Conservation (phyloP, 306 rosid species). For the Cucurbita pepo region DNA sequence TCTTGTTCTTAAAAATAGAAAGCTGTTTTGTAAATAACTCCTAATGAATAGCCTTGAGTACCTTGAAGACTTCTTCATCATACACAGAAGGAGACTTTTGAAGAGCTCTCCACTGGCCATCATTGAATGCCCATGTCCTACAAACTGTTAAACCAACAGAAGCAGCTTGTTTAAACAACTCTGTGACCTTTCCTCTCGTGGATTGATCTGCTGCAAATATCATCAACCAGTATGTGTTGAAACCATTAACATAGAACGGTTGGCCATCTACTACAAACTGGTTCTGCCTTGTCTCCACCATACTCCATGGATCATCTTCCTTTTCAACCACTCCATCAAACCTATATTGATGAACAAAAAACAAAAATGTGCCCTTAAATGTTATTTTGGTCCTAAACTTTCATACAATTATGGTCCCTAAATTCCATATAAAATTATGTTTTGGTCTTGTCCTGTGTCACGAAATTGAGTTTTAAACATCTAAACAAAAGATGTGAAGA, state of each 20-base stretch:
- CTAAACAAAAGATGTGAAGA: not conserved
- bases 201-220: slow-evolving; percentile 80
- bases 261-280: slow-evolving; percentile 62
- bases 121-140: slow-evolving; percentile 97
- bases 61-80: slow-evolving; percentile 79
- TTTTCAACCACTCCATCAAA: not conserved
- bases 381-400: not conserved
- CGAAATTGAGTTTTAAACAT: not conserved
- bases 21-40: not conserved
- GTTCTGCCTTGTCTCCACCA: slow-evolving; percentile 78
- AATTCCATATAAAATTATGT: not conserved
- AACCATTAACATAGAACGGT: slow-evolving; percentile 86
- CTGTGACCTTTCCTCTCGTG: slow-evolving; percentile 72
- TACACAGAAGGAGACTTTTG: slow-evolving; percentile 71
- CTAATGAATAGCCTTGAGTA: not conserved
- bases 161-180: slow-evolving; percentile 59
- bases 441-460: not conserved
- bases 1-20: not conserved
- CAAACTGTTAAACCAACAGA: slow-evolving; percentile 74
- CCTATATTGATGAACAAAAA: not conserved
- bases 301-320: slow-evolving; percentile 39
- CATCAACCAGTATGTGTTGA: slow-evolving; percentile 96
- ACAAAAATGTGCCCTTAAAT: not conserved
- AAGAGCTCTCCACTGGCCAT: slow-evolving; percentile 94
- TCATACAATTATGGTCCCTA: not conserved